phyloP scores from a whole-genome alignment of 2,329 filamentous ascomycete species.

The Penicillium sp. region DNA sequence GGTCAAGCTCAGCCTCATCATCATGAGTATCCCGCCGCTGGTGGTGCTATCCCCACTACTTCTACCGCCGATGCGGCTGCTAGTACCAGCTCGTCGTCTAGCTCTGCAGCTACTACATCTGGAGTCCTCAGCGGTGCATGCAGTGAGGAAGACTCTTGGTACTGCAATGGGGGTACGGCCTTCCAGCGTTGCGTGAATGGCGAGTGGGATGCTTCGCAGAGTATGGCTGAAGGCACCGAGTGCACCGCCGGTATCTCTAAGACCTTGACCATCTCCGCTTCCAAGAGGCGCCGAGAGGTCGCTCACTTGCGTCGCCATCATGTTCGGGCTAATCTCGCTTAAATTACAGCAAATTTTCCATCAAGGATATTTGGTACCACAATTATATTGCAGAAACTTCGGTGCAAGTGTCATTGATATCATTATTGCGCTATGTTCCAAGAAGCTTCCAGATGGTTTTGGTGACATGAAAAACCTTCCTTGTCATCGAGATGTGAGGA shows the following conservation, averaged over 20 bases:
- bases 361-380: too few species aligned
- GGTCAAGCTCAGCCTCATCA: background rate
- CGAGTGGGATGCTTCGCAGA: constrained; percentile 24
- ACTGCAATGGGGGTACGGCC: constrained; percentile 29
- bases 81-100: background rate
- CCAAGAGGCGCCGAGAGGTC: background rate
- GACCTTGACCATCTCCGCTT: constrained; percentile 10
- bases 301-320: background rate
- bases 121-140: constrained; percentile 20
- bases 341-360: too few species aligned
- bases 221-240: constrained; percentile 17
- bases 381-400: too few species aligned
- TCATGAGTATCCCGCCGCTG: background rate
- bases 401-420: background rate
- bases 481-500: background rate
- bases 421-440: background rate
- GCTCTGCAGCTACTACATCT: background rate
- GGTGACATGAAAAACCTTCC: background rate
- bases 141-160: constrained; percentile 24
- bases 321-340: background rate
- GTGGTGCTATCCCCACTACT: background rate
- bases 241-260: constrained; percentile 24
- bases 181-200: constrained; percentile 26
- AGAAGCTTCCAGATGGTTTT: too few species aligned
- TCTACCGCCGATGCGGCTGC: constrained; percentile 14